A percentile compares a stretch with the other conserved stretches of the same genome.
Conservation (phyloP, 148 eudicot genomes). For the Camellia granthamiana region DNA sequence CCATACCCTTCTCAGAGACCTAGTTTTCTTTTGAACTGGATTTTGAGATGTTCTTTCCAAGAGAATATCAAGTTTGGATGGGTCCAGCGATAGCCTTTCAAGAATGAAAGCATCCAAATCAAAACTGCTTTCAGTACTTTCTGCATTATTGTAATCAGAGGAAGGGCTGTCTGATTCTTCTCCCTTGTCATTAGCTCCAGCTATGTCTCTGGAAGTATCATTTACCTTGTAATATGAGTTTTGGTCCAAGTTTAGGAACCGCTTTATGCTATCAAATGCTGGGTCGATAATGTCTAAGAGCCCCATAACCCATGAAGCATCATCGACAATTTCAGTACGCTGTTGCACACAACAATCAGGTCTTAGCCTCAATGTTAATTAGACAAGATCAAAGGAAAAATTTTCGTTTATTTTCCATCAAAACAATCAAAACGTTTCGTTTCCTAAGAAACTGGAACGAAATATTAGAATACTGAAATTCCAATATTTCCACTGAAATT, state of each 20-base stretch:
- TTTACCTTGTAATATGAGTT: constrained; percentile 30
- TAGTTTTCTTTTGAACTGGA: constrained; percentile 16
- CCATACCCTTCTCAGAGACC: constrained; percentile 27
- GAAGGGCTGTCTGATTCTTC: constrained; percentile 21
- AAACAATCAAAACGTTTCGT: too few relatives aligned
- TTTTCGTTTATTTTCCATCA: too few relatives aligned
- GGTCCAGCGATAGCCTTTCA: constrained; percentile 59
- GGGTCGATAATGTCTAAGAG: constrained; percentile 89
- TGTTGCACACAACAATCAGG: constrained; percentile 36
- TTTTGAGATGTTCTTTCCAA: constrained; percentile 42
- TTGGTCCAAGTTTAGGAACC: constrained; percentile 59
- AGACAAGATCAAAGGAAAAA: not conserved
- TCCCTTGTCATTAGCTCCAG: constrained; percentile 15
- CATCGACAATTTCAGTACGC: constrained; percentile 93
- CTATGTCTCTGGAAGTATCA: constrained; percentile 20
- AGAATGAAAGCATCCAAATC: constrained; percentile 63
- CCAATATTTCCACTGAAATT: too few relatives aligned
- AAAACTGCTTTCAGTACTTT: constrained; percentile 44
- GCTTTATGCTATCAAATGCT: constrained; percentile 78
- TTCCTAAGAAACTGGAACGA: too few relatives aligned
- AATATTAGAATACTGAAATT: too few relatives aligned
- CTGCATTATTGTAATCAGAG: not conserved
- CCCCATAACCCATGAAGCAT: constrained; percentile 88
- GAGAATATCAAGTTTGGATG: constrained; percentile 59
- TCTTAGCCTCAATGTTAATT: not conserved